Base-by-base conservation (phyloP, 2,329 filamentous ascomycete genomes). In the Fragosphaeria purpurea region DNA sequence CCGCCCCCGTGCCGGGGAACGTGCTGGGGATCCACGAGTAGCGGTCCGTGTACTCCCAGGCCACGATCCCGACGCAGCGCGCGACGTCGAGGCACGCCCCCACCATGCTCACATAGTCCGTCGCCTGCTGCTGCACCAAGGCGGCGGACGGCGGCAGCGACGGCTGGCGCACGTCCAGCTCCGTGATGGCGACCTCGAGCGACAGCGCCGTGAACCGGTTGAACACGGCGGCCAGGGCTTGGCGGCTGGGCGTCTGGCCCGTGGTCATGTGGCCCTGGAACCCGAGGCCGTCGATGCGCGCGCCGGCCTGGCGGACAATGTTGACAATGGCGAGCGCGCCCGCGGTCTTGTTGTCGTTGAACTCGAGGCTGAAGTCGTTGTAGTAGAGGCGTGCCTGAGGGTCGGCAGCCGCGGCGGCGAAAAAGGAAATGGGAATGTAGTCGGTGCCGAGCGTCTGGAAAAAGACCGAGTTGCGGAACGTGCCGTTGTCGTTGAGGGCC, bases 331-430 rank as follows among this genome's bases (percentile, higher is more conserved):
- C 50, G 4, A 65, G 53, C 0, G 62, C 65, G 0, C 59, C 60
- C 4, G 58, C 61, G 6, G 62, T 58, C 54, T 71, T 70, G 35
- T 58, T 52, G 13, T 60, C 55, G 7, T 60, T 53, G 6, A 55
- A 61, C 57, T 77, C 74, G 51, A 75, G 70, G 57, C 70, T 73
- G 65, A 76, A 78, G 61, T 62, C 75, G 61, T 78, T 78, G 64
- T 74, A 75, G 59, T 75, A 78, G 2, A 79, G 63, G 55, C 71
- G 74, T 3, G 71, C 51, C 4, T 59, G 55, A 0, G 69, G 68
- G 41, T 69, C 67, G 0, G 70, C 70, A 6, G 66, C 65, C n/a
- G 67, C 67, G 2, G 70, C 67, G 4, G 70, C 67, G 3, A 60
- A 53, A 62, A 78, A 77, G 4, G 73, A 73, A 31, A 72, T 65